phyloP scores from a whole-genome alignment of 176 grass and related monocot genomes.

The Oryza meyeriana region DNA sequence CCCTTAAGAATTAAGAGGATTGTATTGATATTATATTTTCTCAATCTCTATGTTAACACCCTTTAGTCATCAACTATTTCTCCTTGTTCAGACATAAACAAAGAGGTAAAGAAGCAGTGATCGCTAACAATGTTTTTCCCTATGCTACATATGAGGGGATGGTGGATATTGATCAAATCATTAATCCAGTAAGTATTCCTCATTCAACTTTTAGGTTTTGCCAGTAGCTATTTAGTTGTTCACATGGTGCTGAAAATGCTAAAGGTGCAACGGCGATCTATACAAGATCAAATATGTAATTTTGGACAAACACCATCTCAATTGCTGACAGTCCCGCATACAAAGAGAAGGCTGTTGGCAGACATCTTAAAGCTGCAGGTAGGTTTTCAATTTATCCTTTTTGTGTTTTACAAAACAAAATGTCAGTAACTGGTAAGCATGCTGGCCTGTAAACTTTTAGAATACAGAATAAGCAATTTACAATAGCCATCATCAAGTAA shows the following conservation, averaged over 20 bases:
- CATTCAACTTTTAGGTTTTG: constrained; percentile 16
- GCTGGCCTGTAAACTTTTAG: constrained; percentile 18
- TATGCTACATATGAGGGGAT: constrained; percentile 90
- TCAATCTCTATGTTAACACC: constrained; percentile 7
- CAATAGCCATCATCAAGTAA: background rate
- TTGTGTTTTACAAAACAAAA: background rate
- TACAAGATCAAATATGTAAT: constrained; percentile 86
- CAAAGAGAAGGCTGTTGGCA: constrained; percentile 57
- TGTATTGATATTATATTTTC: constrained; percentile 25
- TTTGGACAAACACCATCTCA: constrained; percentile 96
- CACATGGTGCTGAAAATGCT: constrained; percentile 34
- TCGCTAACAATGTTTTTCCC: constrained; percentile 90
- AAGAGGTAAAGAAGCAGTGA: constrained; percentile 84
- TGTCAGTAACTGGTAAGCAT: background rate
- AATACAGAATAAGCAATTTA: constrained; percentile 11
- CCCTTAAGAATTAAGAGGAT: constrained; percentile 9
- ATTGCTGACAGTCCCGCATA: constrained; percentile 71
- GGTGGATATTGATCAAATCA: constrained; percentile 90
- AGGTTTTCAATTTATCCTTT: constrained; percentile 19
- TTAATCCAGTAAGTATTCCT: constrained; percentile 68
- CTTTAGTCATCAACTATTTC: constrained; percentile 17
- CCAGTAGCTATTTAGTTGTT: constrained; percentile 20
- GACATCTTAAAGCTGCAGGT: constrained; percentile 92
- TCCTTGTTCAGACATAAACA: constrained; percentile 86
- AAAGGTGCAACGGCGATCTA: constrained; percentile 75